Base-by-base conservation (phyloP, 2,329 filamentous ascomycete species). In the Basipetospora sp. region DNA sequence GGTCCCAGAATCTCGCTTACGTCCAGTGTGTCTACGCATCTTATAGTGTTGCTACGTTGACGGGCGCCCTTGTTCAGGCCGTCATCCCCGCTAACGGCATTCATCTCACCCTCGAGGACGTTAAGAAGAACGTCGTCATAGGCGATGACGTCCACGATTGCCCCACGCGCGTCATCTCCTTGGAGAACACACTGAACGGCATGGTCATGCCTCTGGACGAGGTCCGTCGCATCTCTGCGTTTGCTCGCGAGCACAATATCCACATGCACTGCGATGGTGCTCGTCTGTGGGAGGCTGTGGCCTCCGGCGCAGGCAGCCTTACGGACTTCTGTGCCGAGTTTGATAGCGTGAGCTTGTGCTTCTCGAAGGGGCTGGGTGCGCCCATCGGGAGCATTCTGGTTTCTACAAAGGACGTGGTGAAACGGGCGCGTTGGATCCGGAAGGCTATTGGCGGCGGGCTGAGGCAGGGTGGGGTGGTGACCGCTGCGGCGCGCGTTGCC, bases 141-240 rank as follows among this genome's bases (percentile, higher is more conserved):
- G 64, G 67, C 45, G 69, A 81, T 39, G 74, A 92, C 47, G 70
- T 90, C 15, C 84, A 93, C 53, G 64, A 67, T 22, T 86, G 80
- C 49, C 85, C 86, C 0, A 93, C 86, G 0, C 73, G 73, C 31
- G 71, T 94, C 36, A 83, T 94, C 46, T 77, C 73, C 43, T 63
- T 94, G 34, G 86, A 94, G 53, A 94, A 93, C 53, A 94, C 87
- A 1, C 68, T 93, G 35, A 73, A 74, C 39, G 86, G 86, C 17
- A 75, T 77, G 48, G 65, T 94, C 31, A 79, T 83, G 67, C 87
- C 86, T 0, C 65, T 93, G 1, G 57, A 60, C 2, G 85, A 93
- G 54, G 69, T 76, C 8, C 65, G 63, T 41, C 65, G 69, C 31
- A 93, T 94, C 49, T 66, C 74, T 0, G 63, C 63, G 1, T 94